Evolutionary conservation across 306 rosid genomes (phyloP), one percentile per base, ranked within the genome.

Genomic region (Carpinus viminea): DNA sequence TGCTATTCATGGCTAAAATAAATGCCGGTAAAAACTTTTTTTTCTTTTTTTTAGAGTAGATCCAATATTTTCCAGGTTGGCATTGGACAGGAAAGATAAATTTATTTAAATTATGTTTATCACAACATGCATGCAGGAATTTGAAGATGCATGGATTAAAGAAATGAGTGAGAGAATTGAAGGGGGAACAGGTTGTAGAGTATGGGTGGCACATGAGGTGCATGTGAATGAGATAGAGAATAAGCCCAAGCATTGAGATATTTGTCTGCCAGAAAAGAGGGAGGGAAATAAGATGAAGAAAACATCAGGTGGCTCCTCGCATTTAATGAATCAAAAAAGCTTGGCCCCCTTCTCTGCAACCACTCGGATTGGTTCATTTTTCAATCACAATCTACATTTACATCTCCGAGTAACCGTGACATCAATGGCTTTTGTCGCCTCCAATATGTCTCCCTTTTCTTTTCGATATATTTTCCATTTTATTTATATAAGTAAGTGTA

Each of bases 151-250:
- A 31, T 31, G 34, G 34, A 2, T 31, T 31, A 2, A 2, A 31
- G 34, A 31, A 31, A 31, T 31, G 3, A 31, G 34, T 31, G 34
- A 31, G 34, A 56, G 28, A 20, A 24, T 24, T 24, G 26, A 8
- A 18, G 8, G n/a, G n/a, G 2, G 28, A n/a, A 56, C n/a, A 78
- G 57, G 47, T 82, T 76, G 5, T 2, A 31, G 69, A 66, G 88
- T 68, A 85, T 85, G 92, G 91, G 86, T 52, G 84, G 59, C 87
- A 78, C 81, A 76, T 87, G 89, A 86, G 68, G 41, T 80, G 80
- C 92, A 80, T 82, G 87, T 90, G 91, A 80, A 36, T 8, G 52
- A 72, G 84, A 34, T 70, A 47, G 34, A 13, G 34, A 31, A 31
- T 31, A 54, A 10, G 28, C n/a, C 8, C 48, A 5, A 61, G 68